Base-by-base conservation (phyloP, 768 basidiomycete genomes). In the Pulveroboletus frians region DNA sequence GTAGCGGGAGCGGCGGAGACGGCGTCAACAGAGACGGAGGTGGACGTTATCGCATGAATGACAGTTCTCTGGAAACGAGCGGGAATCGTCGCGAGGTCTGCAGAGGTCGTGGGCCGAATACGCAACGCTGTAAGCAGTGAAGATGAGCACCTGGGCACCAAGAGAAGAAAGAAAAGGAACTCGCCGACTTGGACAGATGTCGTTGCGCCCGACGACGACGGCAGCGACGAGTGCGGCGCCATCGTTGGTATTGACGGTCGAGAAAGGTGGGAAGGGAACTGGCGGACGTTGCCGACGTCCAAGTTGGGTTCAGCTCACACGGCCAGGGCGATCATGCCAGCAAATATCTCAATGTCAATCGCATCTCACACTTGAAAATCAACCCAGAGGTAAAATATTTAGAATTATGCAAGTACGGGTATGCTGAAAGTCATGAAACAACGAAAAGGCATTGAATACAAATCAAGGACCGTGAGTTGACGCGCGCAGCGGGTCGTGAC, bases 171-270 rank as follows among this genome's bases (percentile, higher is more conserved):
- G 8, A 9, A 37, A 26, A 9, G n/a, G 21, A 46, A 83, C 91
- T 76, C 46, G 86, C 91, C 91, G 70, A 93, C 91, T 92, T 92
- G 89, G 46, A 93, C 90, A 57, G 90, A 91, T 58, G 90, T 92
- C 72, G 85, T 79, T 76, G 83, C 68, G 68, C 65, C 65, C 52
- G 62, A 66, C 55, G 78, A 77, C 76, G 83, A 79, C 73, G 77
- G 71, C 54, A 79, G 76, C 76, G 84, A 78, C 71, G 81, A 71
- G 55, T 77, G 71, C 60, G 85, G 85, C 67, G 85, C 81, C 87
- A 88, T 88, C 77, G 73, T 66, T 69, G 70, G 62, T 45, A 51
- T 50, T 53, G 54, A 49, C 35, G 32, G 54, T 21, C 31, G 21
- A 29, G 31, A 23, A 32, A 7, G 30, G 65, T 62, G 67, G 57